Percentiles rank a stretch among this genome's conserved stretches.
These are phyloP conservation scores for Fusarium sp. DNA, from an alignment of 2,329 filamentous ascomycete species.

Conservation along the genomic window DNA sequence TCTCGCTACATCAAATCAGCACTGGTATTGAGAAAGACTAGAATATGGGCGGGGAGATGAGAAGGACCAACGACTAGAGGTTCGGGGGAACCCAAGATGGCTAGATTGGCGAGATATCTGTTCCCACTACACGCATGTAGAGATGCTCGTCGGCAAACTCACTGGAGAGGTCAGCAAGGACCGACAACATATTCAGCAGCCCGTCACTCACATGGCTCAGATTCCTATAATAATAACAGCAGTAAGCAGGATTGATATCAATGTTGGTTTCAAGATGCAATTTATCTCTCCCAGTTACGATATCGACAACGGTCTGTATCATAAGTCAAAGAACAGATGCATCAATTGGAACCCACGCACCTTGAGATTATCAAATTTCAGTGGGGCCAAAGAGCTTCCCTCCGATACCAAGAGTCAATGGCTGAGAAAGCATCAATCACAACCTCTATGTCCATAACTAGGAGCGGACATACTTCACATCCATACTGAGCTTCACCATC, in stretches of 20 bases:
- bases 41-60: background rate
- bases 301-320: background rate
- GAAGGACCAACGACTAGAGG: background rate
- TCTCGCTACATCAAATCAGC: background rate
- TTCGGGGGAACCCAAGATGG: background rate
- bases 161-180: background rate
- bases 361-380: background rate
- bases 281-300: background rate
- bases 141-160: background rate
- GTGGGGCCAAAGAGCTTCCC: background rate
- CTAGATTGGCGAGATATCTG: background rate
- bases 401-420: background rate
- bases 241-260: background rate
- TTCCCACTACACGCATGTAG: background rate
- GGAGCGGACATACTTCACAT: background rate
- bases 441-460: rapidly evolving
- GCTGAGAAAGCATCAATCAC: background rate
- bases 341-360: background rate
- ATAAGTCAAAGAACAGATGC: background rate
- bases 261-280: rapidly evolving
- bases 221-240: background rate
- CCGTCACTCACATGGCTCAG: background rate
- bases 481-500: background rate
- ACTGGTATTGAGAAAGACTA: background rate
- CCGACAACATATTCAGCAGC: rapidly evolving